Conservation (phyloP, 2,329 filamentous ascomycete genomes). For the Colletotrichum sp. region DNA sequence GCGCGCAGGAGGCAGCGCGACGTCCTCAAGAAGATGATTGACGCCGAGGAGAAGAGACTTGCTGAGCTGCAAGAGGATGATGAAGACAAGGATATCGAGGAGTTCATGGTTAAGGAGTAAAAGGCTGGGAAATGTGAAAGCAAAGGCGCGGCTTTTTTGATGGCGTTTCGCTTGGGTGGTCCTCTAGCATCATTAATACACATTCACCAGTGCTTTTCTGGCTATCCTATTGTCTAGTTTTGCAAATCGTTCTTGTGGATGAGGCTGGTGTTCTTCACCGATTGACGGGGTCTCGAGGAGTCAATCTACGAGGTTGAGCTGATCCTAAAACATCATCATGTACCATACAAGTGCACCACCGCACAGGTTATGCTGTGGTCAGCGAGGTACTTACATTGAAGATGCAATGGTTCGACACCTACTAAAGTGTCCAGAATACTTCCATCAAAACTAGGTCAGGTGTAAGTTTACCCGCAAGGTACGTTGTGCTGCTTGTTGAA, state of each 20-base stretch:
- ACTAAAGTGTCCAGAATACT: rapidly evolving
- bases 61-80: conserved; percentile 63
- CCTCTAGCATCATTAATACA: background rate
- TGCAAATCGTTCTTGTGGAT: background rate
- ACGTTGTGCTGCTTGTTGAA: background rate
- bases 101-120: conserved; percentile 56
- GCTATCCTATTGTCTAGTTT: background rate
- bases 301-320: background rate
- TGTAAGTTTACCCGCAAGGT: background rate
- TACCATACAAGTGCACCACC: background rate
- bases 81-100: conserved; percentile 76
- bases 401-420: rapidly evolving
- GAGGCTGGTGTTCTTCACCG: background rate
- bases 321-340: background rate
- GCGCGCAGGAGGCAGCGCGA: conserved; percentile 71
- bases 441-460: background rate
- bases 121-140: no score
- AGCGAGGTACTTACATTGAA: background rate
- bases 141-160: background rate
- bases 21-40: conserved; percentile 68
- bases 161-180: background rate
- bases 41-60: conserved; percentile 63
- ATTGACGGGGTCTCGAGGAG: background rate
- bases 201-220: background rate
- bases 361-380: rapidly evolving